Evolutionary conservation across 805 yeast species (phyloP).

Genomic region (Pichia paraexigua): DNA sequence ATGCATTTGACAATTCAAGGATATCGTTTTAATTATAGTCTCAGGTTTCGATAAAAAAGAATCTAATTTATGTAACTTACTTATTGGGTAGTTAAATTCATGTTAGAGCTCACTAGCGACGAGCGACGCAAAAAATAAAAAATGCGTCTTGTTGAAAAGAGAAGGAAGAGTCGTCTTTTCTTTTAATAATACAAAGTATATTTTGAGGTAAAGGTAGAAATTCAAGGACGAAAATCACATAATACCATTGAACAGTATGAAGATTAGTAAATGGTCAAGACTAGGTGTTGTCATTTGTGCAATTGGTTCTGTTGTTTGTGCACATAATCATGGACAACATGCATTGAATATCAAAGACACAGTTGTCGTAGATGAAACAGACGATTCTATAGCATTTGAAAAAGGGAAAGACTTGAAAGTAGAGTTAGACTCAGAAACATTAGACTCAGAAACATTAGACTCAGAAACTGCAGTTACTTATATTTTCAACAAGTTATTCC

Average conservation of each 20-base stretch:
- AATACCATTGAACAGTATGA: not conserved
- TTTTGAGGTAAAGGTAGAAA: not conserved
- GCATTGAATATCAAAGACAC: not conserved
- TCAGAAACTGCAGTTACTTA: slow-evolving; percentile 22
- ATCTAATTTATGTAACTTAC: not conserved
- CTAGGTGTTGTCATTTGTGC: not conserved
- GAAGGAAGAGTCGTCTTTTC: not conserved
- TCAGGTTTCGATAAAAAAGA: not conserved
- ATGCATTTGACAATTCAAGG: not conserved
- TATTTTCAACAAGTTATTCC: slow-evolving; percentile 37
- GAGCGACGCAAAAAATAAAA: not conserved
- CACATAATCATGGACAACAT: not conserved
- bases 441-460: not conserved
- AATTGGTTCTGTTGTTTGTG: not conserved
- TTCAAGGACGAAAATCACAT: not conserved
- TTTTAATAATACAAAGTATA: not conserved
- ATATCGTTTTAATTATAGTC: not conserved
- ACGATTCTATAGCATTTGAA: not conserved
- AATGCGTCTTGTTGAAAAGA: not conserved
- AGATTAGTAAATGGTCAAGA: not conserved
- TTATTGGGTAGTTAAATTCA: not conserved
- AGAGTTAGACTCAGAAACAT: not conserved
- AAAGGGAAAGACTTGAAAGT: not conserved
- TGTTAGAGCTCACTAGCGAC: not conserved
- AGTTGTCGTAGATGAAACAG: not conserved